Evolutionary conservation across 2,329 filamentous ascomycete genomes (phyloP).

Genomic region (Cytospora mali): DNA sequence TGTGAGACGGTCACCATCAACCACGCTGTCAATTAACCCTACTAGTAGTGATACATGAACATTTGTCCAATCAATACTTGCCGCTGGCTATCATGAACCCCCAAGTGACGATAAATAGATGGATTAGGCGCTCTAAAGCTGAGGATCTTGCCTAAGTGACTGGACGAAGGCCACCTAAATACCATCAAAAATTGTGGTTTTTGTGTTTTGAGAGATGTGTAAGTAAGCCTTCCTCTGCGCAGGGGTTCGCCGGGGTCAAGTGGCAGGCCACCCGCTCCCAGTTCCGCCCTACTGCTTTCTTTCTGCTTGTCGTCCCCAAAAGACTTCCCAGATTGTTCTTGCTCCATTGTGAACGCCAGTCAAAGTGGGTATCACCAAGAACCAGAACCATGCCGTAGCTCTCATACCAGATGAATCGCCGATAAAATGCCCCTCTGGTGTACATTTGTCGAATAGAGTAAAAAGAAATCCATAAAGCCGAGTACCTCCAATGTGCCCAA

Average conservation of each 20-base stretch:
- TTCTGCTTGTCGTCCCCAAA: slow-evolving; percentile 1
- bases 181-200: slow-evolving; percentile 21
- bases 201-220: slow-evolving; percentile 16
- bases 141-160: slow-evolving; percentile 24
- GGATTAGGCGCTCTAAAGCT: slow-evolving; percentile 27
- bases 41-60: not conserved
- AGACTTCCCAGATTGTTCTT: slow-evolving; percentile 13
- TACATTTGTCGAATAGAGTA: slow-evolving; percentile 25
- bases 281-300: slow-evolving; percentile 2
- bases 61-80: not conserved
- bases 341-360: slow-evolving; percentile 23
- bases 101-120: slow-evolving; percentile 20
- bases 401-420: slow-evolving; percentile 25
- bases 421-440: slow-evolving; percentile 16
- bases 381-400: slow-evolving; percentile 23
- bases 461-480: slow-evolving; percentile 22
- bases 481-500: slow-evolving; percentile 7
- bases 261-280: not conserved
- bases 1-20: not conserved
- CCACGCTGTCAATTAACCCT: not conserved
- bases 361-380: slow-evolving; percentile 26
- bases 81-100: not conserved
- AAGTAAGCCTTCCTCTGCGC: slow-evolving; percentile 12
- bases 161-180: slow-evolving; percentile 20
- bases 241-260: slow-evolving; percentile 3